Base-by-base conservation (phyloP, 2,329 filamentous ascomycete genomes). In the Hymenotorrendiella dingleyae region DNA sequence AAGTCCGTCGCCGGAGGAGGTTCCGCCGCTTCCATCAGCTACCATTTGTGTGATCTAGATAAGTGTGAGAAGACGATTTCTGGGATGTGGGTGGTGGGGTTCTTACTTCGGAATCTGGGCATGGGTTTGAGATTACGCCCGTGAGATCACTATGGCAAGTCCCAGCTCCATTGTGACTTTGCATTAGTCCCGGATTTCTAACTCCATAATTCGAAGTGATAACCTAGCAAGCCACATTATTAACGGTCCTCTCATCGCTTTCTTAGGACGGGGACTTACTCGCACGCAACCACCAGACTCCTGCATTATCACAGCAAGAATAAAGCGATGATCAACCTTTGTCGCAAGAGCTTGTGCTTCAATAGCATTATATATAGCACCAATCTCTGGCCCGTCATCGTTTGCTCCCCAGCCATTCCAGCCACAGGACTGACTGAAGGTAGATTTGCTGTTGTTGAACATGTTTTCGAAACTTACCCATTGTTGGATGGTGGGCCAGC, bases 21-120 rank as follows among this genome's bases (percentile, higher is more conserved):
- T 65, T n/a, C 66, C 66, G 7, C 17, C 41, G 9, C 49, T 55
- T 34, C 66, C 66, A 41, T 69, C 65, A 11, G 46, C 40, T 29
- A 69, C 63, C 64, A 68, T 67, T 17, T 50, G 36, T 6, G 33
- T 43, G 20, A 52, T 49, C 8, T 24, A n/a, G n/a, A n/a, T n/a
- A n/a, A n/a, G n/a, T n/a, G n/a, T n/a, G n/a, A n/a, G n/a, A n/a
- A n/a, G n/a, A n/a, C n/a, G n/a, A n/a, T n/a, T n/a, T n/a, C n/a
- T 20, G 10, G n/a, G 12, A 11, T 20, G n/a, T 12, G 19, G 17
- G 17, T 7, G 9, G 30, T 11, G 11, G 14, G 14, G 5, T 21
- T 20, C 30, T 34, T 17, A 34, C 30, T 6, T 20, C 30, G 19
- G 17, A 17, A 3, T 17, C 7, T 3, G 46, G 42, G 26, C 49